Percentiles rank a stretch among this genome's conserved stretches.
phyloP scores from a whole-genome alignment of 2,329 filamentous ascomycete species.

The Talaromyces atroroseus region DNA sequence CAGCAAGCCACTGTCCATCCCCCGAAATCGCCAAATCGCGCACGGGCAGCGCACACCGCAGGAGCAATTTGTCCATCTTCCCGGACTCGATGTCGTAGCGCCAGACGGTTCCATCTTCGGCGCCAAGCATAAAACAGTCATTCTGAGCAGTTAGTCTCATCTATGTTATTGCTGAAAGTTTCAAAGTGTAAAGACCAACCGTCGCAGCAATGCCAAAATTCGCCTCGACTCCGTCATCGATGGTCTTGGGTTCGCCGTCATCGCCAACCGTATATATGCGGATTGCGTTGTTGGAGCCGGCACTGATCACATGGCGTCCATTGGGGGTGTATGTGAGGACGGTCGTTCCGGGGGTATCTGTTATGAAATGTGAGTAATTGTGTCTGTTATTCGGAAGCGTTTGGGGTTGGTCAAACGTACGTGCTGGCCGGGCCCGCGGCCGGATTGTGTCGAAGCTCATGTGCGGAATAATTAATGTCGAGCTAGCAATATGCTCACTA shows the following conservation, averaged over 20 bases:
- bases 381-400: neutral
- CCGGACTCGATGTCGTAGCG: constrained; percentile 72
- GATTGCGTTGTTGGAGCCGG: constrained; percentile 88
- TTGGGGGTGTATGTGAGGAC: constrained; percentile 85
- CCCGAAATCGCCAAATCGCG: constrained; percentile 78
- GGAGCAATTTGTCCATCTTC: constrained; percentile 71
- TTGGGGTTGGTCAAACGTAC: constrained; percentile 29
- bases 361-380: constrained; percentile 9
- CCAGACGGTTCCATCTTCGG: constrained; percentile 94
- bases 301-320: constrained; percentile 80
- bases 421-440: constrained; percentile 42
- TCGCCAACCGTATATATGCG: constrained; percentile 88
- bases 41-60: constrained; percentile 78
- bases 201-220: constrained; percentile 73
- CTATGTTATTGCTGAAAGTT: neutral
- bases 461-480: neutral
- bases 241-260: constrained; percentile 84
- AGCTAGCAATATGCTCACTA: neutral
- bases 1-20: constrained; percentile 81
- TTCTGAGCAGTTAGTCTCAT: constrained; percentile 43
- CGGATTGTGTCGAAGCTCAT: constrained; percentile 35
- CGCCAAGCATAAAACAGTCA: constrained; percentile 79
- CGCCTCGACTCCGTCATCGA: constrained; percentile 85
- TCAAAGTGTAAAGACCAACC: constrained; percentile 32
- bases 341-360: constrained; percentile 79